Conservation (phyloP, 2,329 filamentous ascomycete species). For the Xylariaceae sp. region DNA sequence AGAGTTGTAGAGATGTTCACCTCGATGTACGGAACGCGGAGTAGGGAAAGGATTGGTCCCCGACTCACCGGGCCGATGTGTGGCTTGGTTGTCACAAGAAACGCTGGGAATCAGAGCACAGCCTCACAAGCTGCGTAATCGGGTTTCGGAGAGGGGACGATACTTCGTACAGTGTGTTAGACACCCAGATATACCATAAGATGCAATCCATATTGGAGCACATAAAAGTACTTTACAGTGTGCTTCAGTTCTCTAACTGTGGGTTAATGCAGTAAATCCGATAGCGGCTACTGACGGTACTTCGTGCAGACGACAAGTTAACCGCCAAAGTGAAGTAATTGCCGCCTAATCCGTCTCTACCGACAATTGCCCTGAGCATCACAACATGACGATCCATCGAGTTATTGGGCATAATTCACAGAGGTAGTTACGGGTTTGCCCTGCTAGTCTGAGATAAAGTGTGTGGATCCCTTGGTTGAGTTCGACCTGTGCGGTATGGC, state of each 20-base stretch:
- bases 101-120: conserved; percentile 4
- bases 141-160: not conserved
- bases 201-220: not conserved
- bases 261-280: not conserved
- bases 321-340: not conserved
- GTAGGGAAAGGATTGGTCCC: not conserved
- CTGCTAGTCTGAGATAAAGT: too few species aligned
- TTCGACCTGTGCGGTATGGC: too few species aligned
- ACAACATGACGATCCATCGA: too few species aligned
- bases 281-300: not conserved
- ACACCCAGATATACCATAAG: not conserved
- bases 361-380: too few species aligned
- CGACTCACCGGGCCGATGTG: not conserved
- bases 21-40: not conserved
- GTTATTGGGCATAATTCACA: too few species aligned
- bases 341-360: not conserved
- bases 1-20: not conserved
- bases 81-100: not conserved
- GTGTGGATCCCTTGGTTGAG: too few species aligned
- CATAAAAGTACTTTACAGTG: not conserved
- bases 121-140: conserved; percentile 16
- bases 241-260: not conserved
- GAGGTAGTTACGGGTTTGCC: too few species aligned
- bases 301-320: too few species aligned
- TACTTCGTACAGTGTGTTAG: not conserved